Evolutionary conservation across 192 early-diverging fungal genomes (phyloP).

Genomic region (Coemansia umbellata): DNA sequence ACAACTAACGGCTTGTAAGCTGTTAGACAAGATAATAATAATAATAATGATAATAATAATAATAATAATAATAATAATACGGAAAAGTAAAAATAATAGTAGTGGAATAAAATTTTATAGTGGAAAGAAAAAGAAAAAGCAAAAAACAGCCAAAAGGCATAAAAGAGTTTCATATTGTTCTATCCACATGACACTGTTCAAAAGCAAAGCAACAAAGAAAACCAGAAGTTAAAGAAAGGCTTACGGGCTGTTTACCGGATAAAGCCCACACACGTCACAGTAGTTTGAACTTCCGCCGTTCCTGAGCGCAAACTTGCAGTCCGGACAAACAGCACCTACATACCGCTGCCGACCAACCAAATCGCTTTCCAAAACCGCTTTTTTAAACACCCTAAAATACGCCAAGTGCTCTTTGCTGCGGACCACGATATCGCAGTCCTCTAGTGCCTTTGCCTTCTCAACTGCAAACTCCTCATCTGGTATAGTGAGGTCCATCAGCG

Average conservation of each 20-base stretch:
- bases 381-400: constrained; percentile 57
- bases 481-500: constrained; percentile 37
- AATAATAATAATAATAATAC: neutral
- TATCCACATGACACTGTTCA: too few species aligned
- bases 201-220: neutral
- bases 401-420: constrained; percentile 59
- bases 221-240: neutral
- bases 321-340: constrained; percentile 56
- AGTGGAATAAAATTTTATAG: too few species aligned
- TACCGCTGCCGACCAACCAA: constrained; percentile 20
- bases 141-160: neutral
- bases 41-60: too few species aligned
- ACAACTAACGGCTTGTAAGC: too few species aligned
- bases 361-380: constrained; percentile 36
- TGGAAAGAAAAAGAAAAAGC: neutral
- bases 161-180: neutral
- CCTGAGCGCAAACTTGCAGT: constrained; percentile 59
- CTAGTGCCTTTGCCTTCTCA: constrained; percentile 30
- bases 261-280: constrained; percentile 63
- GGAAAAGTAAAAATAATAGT: neutral
- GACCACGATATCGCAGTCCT: constrained; percentile 53
- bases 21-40: too few species aligned
- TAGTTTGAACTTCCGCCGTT: constrained; percentile 47
- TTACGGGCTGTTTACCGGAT: constrained; percentile 45
- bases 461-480: constrained; percentile 12